A percentile compares a stretch with the other conserved stretches of the same genome.
phyloP scores from a whole-genome alignment of 1,139 yeast genomes.

The Hansenula lynferdii region DNA sequence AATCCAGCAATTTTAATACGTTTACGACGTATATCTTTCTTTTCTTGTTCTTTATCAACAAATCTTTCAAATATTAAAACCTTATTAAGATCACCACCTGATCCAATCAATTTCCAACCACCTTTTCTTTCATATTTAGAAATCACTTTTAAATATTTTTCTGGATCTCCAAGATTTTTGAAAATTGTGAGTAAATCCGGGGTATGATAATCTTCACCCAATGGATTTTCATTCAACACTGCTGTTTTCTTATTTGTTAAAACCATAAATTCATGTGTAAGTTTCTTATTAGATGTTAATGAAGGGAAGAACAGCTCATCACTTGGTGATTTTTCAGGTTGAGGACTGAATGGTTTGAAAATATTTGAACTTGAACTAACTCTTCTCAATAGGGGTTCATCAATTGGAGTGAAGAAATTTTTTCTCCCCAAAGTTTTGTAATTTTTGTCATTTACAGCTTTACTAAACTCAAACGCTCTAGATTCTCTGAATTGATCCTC shows the following conservation, averaged over 20 bases:
- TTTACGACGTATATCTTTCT: slow-evolving; percentile 6
- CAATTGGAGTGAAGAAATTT: slow-evolving; percentile 48
- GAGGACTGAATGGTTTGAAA: slow-evolving; percentile 8
- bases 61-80: slow-evolving; percentile 32
- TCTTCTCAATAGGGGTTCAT: slow-evolving; percentile 9
- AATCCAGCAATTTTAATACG: neutral
- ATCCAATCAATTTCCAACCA: slow-evolving; percentile 45
- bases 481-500: slow-evolving; percentile 43
- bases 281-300: slow-evolving; percentile 7
- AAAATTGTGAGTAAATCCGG: slow-evolving; percentile 45
- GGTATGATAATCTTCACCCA: slow-evolving; percentile 31
- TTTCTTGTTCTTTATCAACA: slow-evolving; percentile 8
- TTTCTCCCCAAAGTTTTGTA: slow-evolving; percentile 38
- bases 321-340: neutral
- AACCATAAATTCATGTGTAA: slow-evolving; percentile 37
- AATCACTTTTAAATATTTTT: slow-evolving; percentile 27
- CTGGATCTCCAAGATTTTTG: slow-evolving; percentile 33
- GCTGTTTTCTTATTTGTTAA: slow-evolving; percentile 38
- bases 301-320: slow-evolving; percentile 18
- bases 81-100: slow-evolving; percentile 25
- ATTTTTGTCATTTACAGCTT: slow-evolving; percentile 26
- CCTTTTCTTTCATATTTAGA: slow-evolving; percentile 33
- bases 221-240: slow-evolving; percentile 35
- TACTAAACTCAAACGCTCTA: slow-evolving; percentile 52
- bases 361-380: slow-evolving; percentile 1